Base-by-base conservation (phyloP, 2,329 filamentous ascomycete genomes). In the Drechslerella coelobrocha region DNA sequence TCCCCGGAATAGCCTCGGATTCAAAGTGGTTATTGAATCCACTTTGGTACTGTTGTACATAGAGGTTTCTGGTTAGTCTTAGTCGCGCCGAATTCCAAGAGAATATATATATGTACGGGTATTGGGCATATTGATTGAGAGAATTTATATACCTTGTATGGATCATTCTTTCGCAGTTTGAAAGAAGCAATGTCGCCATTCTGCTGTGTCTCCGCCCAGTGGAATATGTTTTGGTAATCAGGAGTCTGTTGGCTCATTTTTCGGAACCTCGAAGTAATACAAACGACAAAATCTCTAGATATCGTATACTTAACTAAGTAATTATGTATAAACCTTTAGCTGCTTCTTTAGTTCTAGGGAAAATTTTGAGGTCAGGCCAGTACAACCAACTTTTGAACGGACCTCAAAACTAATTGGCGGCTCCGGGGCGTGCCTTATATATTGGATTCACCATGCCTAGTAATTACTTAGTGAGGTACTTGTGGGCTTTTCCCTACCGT, bases 121-220 rank as follows among this genome's bases (percentile, higher is more conserved):
- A 21, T 21, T 48, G 51, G n/a, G 26, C n/a, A 31, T 68, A 75
- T 74, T 73, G 77, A 82, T 81, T 77, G 82, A 77, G 14, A 41
- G 7, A 8, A 34, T 6, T 4, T 50, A 29, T 34, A 17, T 14
- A 61, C 63, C 26, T 61, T 51, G 75, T 84, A 84, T 34, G 82
- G 83, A 75, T 84, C 83, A 72, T 84, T 86, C 77, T 78, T 83
- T 76, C 80, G 81, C 69, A 79, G 81, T 2, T 78, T 80, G 73
- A 86, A 86, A 0, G 83, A 84, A 9, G 83, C 84, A 24, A 85
- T 81, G 0, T 79, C 75, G 0, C 82, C 84, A 75, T 86, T 81
- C 74, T 85, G 81, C 73, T 86, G 84, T n/a, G 84, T 85, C 75
- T 85, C 83, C 0, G 84, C 84, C 84, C 84, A 86, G 75, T 83